Percentiles rank a stretch among this genome's conserved stretches.
Evolutionary conservation across 1,284 basidiomycete species (phyloP).

Genomic region (Naganishia cerealis): DNA sequence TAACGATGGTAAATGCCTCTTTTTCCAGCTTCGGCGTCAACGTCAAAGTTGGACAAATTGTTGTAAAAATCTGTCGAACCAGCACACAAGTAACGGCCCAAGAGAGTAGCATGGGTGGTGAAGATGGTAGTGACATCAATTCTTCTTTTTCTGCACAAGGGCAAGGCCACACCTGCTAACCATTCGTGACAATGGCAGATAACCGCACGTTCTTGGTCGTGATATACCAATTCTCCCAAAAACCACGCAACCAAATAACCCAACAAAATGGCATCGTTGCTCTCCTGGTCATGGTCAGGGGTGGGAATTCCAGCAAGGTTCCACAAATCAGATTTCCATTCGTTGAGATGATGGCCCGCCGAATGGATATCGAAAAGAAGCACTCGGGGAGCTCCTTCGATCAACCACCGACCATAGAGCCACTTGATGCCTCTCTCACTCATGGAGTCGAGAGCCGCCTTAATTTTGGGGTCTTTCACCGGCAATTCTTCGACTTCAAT

Average conservation of each 20-base stretch:
- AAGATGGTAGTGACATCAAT: constrained; percentile 97
- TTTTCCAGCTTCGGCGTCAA: constrained; percentile 97
- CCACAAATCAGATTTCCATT: constrained; percentile 98
- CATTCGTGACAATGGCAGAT: constrained; percentile 99
- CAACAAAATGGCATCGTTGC: constrained; percentile 97
- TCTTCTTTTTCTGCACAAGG: constrained; percentile 90
- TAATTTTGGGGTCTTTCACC: neutral
- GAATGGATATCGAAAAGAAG: constrained; percentile 81
- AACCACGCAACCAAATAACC: constrained; percentile 99
- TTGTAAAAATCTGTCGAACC: constrained; percentile 99
- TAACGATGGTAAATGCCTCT: constrained; percentile 88
- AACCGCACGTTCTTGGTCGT: constrained; percentile 77
- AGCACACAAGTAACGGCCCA: constrained; percentile 95
- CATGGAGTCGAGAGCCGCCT: constrained; percentile 72
- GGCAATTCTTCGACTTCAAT: constrained; percentile 83
- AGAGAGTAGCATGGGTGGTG: constrained; percentile 96
- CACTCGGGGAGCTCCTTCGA: constrained; percentile 91
- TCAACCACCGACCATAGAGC: constrained; percentile 95
- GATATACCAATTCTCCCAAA: constrained; percentile 86
- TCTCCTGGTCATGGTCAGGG: constrained; percentile 92
- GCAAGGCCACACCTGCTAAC: constrained; percentile 96
- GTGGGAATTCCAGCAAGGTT: constrained; percentile 95
- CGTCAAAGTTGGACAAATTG: constrained; percentile 98
- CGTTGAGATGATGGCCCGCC: constrained; percentile 70
- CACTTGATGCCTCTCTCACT: constrained; percentile 83